Evolutionary conservation across 495 filamentous ascomycete genomes (phyloP).

Genomic region (Letharia lupina): DNA sequence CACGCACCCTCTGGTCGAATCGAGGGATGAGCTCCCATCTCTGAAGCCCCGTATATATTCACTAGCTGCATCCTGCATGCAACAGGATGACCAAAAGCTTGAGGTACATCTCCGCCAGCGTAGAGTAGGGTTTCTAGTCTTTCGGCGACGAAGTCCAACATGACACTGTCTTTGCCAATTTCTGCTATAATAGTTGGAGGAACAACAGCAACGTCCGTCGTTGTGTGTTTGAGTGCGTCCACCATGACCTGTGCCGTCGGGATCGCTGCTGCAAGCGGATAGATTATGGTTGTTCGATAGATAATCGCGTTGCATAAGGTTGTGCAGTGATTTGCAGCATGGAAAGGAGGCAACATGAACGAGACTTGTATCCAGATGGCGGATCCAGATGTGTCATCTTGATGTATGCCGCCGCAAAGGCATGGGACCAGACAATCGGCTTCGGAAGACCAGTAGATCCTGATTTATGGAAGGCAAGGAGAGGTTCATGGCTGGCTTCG

Average conservation of each 20-base stretch:
- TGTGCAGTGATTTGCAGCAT: background rate
- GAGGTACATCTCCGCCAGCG: slow-evolving; percentile 28
- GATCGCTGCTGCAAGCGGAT: background rate
- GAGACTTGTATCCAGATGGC: slow-evolving; percentile 3
- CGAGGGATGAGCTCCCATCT: slow-evolving; percentile 29
- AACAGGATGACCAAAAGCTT: slow-evolving; percentile 29
- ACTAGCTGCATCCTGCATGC: slow-evolving; percentile 27
- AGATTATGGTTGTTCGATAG: background rate
- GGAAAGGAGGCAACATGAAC: background rate
- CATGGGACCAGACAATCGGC: background rate
- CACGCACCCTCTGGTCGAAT: background rate
- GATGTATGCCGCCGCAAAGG: background rate
- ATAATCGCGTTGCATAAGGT: background rate
- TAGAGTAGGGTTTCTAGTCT: slow-evolving; percentile 29
- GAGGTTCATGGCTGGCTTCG: slow-evolving; percentile 24
- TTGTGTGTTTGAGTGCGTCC: background rate
- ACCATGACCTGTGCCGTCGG: background rate
- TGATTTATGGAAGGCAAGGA: slow-evolving; percentile 17
- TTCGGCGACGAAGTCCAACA: slow-evolving; percentile 28
- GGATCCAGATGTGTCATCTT: background rate
- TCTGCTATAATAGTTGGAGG: slow-evolving; percentile 33
- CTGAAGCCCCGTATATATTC: slow-evolving; percentile 30
- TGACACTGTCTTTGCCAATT: slow-evolving; percentile 25
- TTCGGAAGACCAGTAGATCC: slow-evolving; percentile 3
- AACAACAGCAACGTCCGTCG: slow-evolving; percentile 25